Evolutionary conservation across 2,329 filamentous ascomycete genomes (phyloP), one percentile per base, ranked within the genome.

Genomic region (Blumeria hordei): DNA sequence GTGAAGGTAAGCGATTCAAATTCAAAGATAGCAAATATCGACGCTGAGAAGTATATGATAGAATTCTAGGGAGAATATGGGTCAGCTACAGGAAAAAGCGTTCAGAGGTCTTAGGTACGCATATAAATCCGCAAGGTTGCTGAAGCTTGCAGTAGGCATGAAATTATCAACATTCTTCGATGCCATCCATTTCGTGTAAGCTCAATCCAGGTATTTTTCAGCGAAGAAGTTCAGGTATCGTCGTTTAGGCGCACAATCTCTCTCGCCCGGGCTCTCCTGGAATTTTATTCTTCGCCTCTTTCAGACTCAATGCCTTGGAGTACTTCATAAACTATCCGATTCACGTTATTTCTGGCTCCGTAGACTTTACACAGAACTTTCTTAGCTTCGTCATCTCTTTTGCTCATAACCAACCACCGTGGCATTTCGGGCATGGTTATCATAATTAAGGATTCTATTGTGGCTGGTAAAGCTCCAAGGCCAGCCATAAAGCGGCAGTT

Each of bases 401-500:
- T 82, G 3, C 74, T 77, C 64, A 80, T 81, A 18, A 94, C 80
- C 21, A 95, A 73, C 83, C 86, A 95, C 32, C 90, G 74, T 36
- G 90, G 90, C 10, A 85, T 93, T 68, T 96, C 90, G 0, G 88
- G 88, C 76, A 94, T 82, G 54, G 78, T 71, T 2, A 78, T 61
- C 57, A 95, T 69, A 55, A 93, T 69, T 0, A 72, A 65, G 5
- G 78, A 75, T 65, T 95, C 90, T 3, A 88, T 55, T 0, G 76
- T 66, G 0, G 88, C 88, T 0, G 90, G 90, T 32, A 83, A 58
- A 8, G 84, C 84, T 0, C 88, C 90, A 0, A 95, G 68, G 0
- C 88, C 88, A 0, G 95, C 88, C 77, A 94, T 88, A 81, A 85
- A 93, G 53, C 87, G 74, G 88, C 90, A 96, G 1, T 83, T 86